Conservation (phyloP, 306 rosid genomes). For the Sindora glabra region DNA sequence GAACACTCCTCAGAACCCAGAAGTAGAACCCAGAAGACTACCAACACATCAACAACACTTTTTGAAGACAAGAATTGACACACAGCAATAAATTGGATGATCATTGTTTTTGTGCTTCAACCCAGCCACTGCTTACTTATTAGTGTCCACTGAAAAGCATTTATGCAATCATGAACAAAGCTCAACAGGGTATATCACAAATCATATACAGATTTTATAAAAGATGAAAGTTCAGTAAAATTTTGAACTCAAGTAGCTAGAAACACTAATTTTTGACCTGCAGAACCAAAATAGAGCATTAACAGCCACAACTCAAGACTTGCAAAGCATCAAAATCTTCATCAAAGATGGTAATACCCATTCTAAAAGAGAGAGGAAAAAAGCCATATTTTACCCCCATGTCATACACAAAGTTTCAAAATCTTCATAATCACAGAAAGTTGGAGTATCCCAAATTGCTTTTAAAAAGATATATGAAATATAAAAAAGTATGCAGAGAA, state of each 20-base stretch:
- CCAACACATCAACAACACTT: background rate
- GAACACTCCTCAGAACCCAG: background rate
- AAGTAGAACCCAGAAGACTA: background rate
- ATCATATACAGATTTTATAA: background rate
- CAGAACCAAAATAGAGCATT: background rate
- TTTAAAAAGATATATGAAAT: background rate
- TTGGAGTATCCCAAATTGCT: background rate
- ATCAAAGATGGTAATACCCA: background rate
- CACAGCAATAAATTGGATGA: background rate
- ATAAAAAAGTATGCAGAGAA: background rate
- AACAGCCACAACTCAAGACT: background rate
- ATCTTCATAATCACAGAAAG: background rate
- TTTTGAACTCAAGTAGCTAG: background rate
- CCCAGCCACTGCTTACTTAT: background rate
- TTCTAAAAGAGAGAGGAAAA: too few relatives aligned
- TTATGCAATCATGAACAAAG: background rate
- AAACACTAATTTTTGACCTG: background rate
- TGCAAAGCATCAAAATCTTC: background rate
- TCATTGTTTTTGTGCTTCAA: background rate
- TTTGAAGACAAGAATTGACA: background rate
- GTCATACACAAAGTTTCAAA: too few relatives aligned
- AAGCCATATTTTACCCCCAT: too few relatives aligned
- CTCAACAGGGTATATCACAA: background rate
- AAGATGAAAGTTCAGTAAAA: too few relatives aligned
- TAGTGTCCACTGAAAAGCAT: background rate